phyloP scores from a whole-genome alignment of 176 grass and related monocot species.

The Ensete ventricosum region DNA sequence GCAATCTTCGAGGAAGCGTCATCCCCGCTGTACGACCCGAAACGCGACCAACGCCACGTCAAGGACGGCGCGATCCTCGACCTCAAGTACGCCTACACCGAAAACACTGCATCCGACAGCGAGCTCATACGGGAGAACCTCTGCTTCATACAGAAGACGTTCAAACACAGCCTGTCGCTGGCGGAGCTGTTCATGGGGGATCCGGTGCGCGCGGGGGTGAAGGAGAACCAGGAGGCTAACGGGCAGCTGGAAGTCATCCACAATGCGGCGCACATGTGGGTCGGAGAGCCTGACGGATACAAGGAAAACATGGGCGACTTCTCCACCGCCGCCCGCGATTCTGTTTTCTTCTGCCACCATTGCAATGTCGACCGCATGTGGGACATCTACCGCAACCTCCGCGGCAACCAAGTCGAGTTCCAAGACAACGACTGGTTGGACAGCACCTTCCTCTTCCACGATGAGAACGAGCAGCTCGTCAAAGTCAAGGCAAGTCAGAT shows the following conservation, averaged over 20 bases:
- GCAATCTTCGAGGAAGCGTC: not conserved
- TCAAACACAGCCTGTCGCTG: conserved; percentile 7
- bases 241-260: conserved; percentile 16
- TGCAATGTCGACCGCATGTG: conserved; percentile 21
- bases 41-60: conserved; percentile 12
- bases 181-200: conserved; percentile 19
- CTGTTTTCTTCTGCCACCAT: conserved; percentile 13
- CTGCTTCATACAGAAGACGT: not conserved
- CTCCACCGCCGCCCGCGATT: conserved; percentile 5
- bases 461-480: conserved; percentile 5
- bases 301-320: conserved; percentile 12
- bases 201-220: not conserved
- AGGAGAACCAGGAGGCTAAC: not conserved
- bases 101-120: not conserved
- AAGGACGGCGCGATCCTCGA: conserved; percentile 4
- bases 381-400: conserved; percentile 8
- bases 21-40: not conserved
- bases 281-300: not conserved
- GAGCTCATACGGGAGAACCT: conserved; percentile 11
- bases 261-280: conserved; percentile 12
- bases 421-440: conserved; percentile 15
- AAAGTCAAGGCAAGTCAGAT: not conserved
- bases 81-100: conserved; percentile 13
- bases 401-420: conserved; percentile 4
- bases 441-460: conserved; percentile 11